A percentile compares a stretch with the other conserved stretches of the same genome.
These are phyloP conservation scores for Fermentozyma sake DNA, from an alignment of 1,139 yeast genomes.

Conservation along the genomic window DNA sequence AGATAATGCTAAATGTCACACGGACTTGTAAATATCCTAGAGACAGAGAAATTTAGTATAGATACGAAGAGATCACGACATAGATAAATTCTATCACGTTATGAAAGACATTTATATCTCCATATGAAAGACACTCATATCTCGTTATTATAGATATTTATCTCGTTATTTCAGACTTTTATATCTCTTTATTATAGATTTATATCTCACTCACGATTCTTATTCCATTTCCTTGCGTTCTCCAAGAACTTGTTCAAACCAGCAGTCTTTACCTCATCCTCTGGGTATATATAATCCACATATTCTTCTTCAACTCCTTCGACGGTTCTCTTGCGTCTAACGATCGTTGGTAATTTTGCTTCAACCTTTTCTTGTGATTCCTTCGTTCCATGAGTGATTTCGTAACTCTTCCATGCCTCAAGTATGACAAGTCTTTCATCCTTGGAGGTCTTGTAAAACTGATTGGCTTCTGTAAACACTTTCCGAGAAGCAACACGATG, in stretches of 20 bases:
- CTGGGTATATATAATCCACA: slow-evolving; percentile 66
- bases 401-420: slow-evolving; percentile 67
- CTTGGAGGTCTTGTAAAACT: slow-evolving; percentile 33
- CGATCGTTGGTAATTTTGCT: slow-evolving; percentile 53
- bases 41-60: too few relatives aligned
- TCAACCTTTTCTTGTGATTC: slow-evolving; percentile 32
- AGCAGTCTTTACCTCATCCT: slow-evolving; percentile 35
- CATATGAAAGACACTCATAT: too few relatives aligned
- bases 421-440: slow-evolving; percentile 51
- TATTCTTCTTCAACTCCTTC: slow-evolving; percentile 53
- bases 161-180: too few relatives aligned
- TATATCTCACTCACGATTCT: slow-evolving; percentile 2
- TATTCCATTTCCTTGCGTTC: slow-evolving; percentile 61
- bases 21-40: too few relatives aligned
- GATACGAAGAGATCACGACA: too few relatives aligned
- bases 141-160: too few relatives aligned
- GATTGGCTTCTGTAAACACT: slow-evolving; percentile 55
- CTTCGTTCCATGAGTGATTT: slow-evolving; percentile 54
- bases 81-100: too few relatives aligned
- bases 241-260: slow-evolving; percentile 50
- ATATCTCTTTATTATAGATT: too few relatives aligned
- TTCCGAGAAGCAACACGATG: slow-evolving; percentile 51
- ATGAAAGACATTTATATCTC: too few relatives aligned
- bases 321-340: slow-evolving; percentile 41
- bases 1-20: too few relatives aligned